Evolutionary conservation across 2,329 filamentous ascomycete species (phyloP), one percentile per base, ranked within the genome.

Genomic region (Ophiostoma sp.): DNA sequence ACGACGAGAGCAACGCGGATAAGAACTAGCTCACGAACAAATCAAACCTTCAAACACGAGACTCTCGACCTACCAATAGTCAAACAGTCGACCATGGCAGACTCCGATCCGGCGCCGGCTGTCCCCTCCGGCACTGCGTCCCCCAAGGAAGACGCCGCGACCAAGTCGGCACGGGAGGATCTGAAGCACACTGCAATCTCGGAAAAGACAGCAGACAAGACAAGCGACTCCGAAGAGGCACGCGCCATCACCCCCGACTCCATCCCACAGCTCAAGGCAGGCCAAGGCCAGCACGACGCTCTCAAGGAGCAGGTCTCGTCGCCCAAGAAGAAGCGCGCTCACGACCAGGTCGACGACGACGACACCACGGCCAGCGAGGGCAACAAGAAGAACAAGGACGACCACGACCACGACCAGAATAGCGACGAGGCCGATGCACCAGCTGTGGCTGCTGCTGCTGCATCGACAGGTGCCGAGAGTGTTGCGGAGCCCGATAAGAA

Each of bases 271-370:
- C 31, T 65, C 60, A 65, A 65, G 35, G 15, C 60, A 36, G 60
- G 57, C 60, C 60, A n/a, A n/a, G 60, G 57, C 60, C 60, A n/a
- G 60, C 31, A 64, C 71, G 78, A 83, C 68, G 77, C 79, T 52
- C 76, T 82, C 74, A 83, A 80, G 76, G 84, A 87, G 67, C 80
- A 83, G 71, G 76, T 87, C 64, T 80, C 83, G 27, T 89, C 86
- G 15, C 87, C 87, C 39, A 89, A 89, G 80, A 90, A 89, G 82
- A 90, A 89, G 81, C 83, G 87, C 73, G 84, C 82, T 36, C 85
- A 86, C 73, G 86, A 87, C 73, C 83, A 88, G 76, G 79, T 87
- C 20, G 87, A 79, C 67, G 82, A 79, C 74, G 82, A 81, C 54
- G 72, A 77, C 5, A 77, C 80, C 52, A 78, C 79, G 48, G 73